phyloP scores from a whole-genome alignment of 176 grass and related monocot species.

The Hyparrhenia diplandra region DNA sequence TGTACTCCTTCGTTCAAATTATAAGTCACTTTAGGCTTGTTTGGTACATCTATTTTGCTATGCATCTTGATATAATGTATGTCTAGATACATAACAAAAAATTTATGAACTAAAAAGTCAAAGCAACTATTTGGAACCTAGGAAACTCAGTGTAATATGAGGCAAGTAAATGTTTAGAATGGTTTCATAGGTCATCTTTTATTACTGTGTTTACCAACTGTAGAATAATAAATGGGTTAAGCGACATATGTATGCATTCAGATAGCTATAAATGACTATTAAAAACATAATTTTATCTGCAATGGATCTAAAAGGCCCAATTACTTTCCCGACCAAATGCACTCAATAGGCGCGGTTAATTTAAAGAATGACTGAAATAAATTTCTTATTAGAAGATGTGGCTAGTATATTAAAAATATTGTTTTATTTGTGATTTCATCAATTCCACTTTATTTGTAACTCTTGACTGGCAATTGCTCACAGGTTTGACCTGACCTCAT shows the following conservation, averaged over 20 bases:
- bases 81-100: no score
- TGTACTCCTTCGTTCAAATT: constrained; percentile 18
- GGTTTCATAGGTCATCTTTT: background rate
- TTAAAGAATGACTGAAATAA: background rate
- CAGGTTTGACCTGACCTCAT: constrained; percentile 74
- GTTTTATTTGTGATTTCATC: background rate
- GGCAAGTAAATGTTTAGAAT: background rate
- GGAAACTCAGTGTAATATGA: no score
- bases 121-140: no score
- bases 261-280: background rate
- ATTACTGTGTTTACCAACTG: background rate
- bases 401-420: background rate
- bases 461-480: background rate
- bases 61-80: no score
- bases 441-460: constrained; percentile 1
- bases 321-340: background rate
- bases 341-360: background rate
- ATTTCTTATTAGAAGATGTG: background rate
- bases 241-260: background rate
- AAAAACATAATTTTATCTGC: background rate
- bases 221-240: background rate
- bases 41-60: no score
- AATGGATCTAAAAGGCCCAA: background rate
- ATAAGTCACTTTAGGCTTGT: no score
- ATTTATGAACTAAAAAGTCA: no score